Evolutionary conservation across 805 yeast species (phyloP).

Genomic region (Metschnikowia cubensis): DNA sequence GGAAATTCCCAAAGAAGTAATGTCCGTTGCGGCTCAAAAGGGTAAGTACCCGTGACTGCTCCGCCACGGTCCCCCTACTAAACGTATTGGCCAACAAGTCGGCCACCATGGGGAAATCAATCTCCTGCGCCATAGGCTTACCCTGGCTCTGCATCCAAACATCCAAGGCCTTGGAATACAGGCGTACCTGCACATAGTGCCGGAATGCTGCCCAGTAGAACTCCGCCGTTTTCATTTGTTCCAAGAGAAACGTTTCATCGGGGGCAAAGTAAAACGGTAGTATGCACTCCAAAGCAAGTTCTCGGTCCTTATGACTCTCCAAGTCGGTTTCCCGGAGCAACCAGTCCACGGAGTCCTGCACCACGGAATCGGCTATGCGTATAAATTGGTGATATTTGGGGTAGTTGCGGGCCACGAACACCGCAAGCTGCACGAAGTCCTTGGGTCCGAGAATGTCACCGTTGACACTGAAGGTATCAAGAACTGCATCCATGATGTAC

Average conservation of each 20-base stretch:
- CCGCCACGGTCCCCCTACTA: slow-evolving; percentile 17
- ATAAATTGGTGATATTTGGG: slow-evolving; percentile 85
- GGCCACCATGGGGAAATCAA: slow-evolving; percentile 13
- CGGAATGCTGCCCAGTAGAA: slow-evolving; percentile 57
- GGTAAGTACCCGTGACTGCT: slow-evolving; percentile 21
- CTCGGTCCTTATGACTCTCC: slow-evolving; percentile 53
- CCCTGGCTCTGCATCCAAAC: slow-evolving; percentile 42
- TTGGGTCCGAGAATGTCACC: slow-evolving; percentile 17
- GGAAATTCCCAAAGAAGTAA: slow-evolving; percentile 25
- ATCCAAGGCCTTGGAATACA: slow-evolving; percentile 49
- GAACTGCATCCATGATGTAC: slow-evolving; percentile 66
- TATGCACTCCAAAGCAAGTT: slow-evolving; percentile 70
- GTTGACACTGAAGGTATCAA: slow-evolving; percentile 50
- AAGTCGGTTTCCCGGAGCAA: slow-evolving; percentile 43
- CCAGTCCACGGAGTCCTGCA: slow-evolving; percentile 43
- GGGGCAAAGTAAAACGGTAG: slow-evolving; percentile 63
- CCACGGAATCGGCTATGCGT: slow-evolving; percentile 57
- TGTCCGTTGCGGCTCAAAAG: slow-evolving; percentile 25
- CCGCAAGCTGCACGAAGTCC: slow-evolving; percentile 42
- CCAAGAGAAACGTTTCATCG: slow-evolving; percentile 45
- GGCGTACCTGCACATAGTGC: slow-evolving; percentile 52
- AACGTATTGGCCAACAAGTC: slow-evolving; percentile 27
- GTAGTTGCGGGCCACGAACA: slow-evolving; percentile 75
- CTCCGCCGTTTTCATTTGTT: slow-evolving; percentile 49
- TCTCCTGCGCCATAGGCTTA: slow-evolving; percentile 8